Percentiles rank a stretch among this genome's conserved stretches.
These are phyloP conservation scores for Tylopilus vinaceipallidus DNA, from an alignment of 768 basidiomycete genomes.

Conservation along the genomic window DNA sequence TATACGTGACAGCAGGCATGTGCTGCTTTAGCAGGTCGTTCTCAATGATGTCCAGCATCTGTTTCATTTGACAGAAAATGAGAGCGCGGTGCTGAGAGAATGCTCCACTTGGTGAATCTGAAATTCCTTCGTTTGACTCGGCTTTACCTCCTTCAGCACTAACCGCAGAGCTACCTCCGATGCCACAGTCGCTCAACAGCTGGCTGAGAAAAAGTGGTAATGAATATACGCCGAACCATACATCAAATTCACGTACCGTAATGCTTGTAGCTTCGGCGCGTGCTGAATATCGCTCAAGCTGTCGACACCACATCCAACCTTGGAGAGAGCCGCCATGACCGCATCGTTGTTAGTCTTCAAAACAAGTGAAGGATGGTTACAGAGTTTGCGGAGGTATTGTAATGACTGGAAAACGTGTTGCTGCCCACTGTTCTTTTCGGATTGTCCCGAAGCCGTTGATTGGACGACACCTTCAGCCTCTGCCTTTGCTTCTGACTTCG, in stretches of 20 bases:
- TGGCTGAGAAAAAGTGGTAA: constrained; percentile 55
- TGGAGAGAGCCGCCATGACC: constrained; percentile 54
- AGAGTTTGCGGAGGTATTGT: constrained; percentile 95
- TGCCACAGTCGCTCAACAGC: constrained; percentile 91
- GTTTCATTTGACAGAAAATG: constrained; percentile 99
- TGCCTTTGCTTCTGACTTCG: constrained; percentile 67
- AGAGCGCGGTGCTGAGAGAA: constrained; percentile 98
- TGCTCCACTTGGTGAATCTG: constrained; percentile 43
- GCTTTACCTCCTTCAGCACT: constrained; percentile 60
- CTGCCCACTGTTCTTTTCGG: constrained; percentile 48
- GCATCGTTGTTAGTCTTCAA: constrained; percentile 69
- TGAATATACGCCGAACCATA: background rate
- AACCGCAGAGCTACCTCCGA: constrained; percentile 53
- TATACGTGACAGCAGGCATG: constrained; percentile 97
- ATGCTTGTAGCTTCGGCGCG: constrained; percentile 90
- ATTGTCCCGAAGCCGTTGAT: constrained; percentile 32
- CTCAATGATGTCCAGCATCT: constrained; percentile 98
- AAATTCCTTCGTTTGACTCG: constrained; percentile 60
- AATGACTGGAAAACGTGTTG: constrained; percentile 96
- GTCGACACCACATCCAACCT: constrained; percentile 45
- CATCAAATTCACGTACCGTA: constrained; percentile 57
- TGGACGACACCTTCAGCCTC: constrained; percentile 67
- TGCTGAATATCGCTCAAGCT: constrained; percentile 77
- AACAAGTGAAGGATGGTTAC: constrained; percentile 94
- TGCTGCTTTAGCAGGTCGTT: constrained; percentile 84